Base-by-base conservation (phyloP, 257 asterid species). In the Solanum virginianum region DNA sequence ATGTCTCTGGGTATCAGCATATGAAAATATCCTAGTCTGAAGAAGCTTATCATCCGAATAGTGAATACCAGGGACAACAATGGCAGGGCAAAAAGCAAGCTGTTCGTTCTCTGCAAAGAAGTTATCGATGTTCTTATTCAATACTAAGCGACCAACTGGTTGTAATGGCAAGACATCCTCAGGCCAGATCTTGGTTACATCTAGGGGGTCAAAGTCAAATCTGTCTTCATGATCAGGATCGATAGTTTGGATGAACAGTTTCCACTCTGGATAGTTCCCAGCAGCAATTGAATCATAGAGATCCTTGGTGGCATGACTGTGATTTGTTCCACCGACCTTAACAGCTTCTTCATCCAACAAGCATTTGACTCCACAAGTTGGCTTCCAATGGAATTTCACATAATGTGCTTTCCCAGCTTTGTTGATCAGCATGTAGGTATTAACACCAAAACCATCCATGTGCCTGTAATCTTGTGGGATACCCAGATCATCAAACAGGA, bases 301-400 rank as follows among this genome's bases (percentile, higher is more conserved):
- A 89, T 97, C 99, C 89, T 97, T 91, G 47, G 98, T 97, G 80
- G 98, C 99, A 53, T 97, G 99, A 86, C 99, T 97, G 86, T 97
- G 99, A 82, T 97, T 97, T 8, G 94, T 81, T 63, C 99, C 99
- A 41, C 98, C 99, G 68, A 97, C 93, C 86, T 88, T 92, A 79
- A 92, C 72, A 26, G 97, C 95, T 66, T 97, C 98, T 2, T 94
- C 98, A 20, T 95, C 98, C 88, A 92, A 84, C 72, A 97, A 90
- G 85, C 93, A 90, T 87, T 95, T 97, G 75, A 97, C 97, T 41
- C 98, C 99, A 86, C 98, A 97, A 51, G 99, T 97, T 13, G 99
- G 99, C 92, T 90, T 97, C 99, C 99, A 97, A 82, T 95, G 98
- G 90, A 97, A 97, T 82, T 97, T 97, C 84, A 97, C 98, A 72